Evolutionary conservation across 495 filamentous ascomycete species (phyloP).

Genomic region (Glutinoglossum americanum): DNA sequence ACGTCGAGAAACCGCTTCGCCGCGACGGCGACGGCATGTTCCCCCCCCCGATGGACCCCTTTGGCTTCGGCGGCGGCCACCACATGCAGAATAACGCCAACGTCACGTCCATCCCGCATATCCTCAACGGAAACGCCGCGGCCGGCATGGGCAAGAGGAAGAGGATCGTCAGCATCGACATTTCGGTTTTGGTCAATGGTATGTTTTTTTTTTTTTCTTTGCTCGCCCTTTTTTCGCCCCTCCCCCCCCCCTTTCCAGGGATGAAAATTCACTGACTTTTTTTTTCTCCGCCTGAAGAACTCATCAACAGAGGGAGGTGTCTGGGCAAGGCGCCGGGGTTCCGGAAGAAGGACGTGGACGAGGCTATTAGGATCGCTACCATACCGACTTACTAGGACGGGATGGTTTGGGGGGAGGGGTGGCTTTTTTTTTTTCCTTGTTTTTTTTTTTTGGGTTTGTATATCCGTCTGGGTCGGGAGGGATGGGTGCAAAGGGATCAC

Average conservation of each 20-base stretch:
- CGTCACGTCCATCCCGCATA: not conserved
- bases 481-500: too few relatives aligned
- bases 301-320: constrained; percentile 28
- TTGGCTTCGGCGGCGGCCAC: not conserved
- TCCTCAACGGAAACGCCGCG: not conserved
- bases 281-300: constrained; percentile 15
- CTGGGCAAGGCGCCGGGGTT: constrained; percentile 41
- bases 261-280: not conserved
- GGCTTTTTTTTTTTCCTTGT: too few relatives aligned
- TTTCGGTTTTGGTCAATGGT: not conserved
- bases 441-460: too few relatives aligned
- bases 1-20: not conserved
- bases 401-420: too few relatives aligned
- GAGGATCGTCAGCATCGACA: not conserved
- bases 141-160: not conserved
- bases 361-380: constrained; percentile 20
- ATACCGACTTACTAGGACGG: not conserved
- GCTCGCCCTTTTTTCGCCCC: constrained; percentile 8
- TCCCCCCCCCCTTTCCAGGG: not conserved
- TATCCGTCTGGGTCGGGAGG: too few relatives aligned
- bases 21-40: not conserved
- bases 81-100: not conserved
- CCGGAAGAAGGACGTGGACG: constrained; percentile 33
- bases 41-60: not conserved
- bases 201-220: constrained; percentile 7